Evolutionary conservation across 2,329 filamentous ascomycete genomes (phyloP), one percentile per base, ranked within the genome.

Genomic region (Xylariaceae sp.): DNA sequence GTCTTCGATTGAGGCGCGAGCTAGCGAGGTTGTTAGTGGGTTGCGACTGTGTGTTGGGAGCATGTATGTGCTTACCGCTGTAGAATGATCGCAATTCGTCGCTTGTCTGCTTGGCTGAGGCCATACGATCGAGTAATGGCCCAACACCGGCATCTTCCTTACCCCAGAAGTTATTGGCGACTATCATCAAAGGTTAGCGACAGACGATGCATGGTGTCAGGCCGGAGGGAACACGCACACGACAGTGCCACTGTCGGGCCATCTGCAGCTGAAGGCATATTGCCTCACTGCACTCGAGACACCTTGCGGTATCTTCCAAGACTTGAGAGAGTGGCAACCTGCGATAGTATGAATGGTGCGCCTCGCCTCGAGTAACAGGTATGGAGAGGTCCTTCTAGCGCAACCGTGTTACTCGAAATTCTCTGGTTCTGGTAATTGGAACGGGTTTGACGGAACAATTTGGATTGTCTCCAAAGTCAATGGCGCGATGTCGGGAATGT

Each of bases 141-240:
- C 81, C 80, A 66, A 99, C 92, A 69, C 94, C 95, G 47, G 93
- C 94, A 78, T 99, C 94, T 71, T 97, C 93, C 78, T 96, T 97
- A 59, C 94, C 94, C 94, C 94, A 99, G 73, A 99, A 99, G 71
- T 99, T 99, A 76, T 99, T 99, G 66, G 94, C 93, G 76, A 99
- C 92, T 92, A 60, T 51, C 43, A 19, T 11, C 33, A 31, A 10
- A 5, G 18, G 41, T 72, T 60, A 67, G 62, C 57, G 4, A 28
- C 22, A 58, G 48, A n/a, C 42, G 13, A 18, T 9, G 28, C 6
- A 31, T 31, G 17, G 31, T 11, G 10, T 46, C 14, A n/a, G 11
- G 43, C 16, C 33, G 6, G 18, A 12, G 14, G 31, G 40, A 46
- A 31, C 31, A 56, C 63, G 22, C 56, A 66, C 63, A 66, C 52